Conservation (phyloP, 441 rosid species). For the Cnidoscolus chayamansa region DNA sequence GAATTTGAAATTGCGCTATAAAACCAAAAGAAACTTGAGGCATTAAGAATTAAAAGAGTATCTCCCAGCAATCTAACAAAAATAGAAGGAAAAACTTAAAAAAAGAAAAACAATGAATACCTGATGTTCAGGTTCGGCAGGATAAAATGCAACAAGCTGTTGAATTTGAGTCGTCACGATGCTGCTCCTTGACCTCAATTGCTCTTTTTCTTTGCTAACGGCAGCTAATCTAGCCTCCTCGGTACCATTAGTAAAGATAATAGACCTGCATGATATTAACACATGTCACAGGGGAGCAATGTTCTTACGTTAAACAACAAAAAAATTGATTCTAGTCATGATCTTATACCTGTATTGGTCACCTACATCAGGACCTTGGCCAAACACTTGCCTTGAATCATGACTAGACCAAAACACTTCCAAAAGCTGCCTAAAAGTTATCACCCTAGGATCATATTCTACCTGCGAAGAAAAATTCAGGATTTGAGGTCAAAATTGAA, state of each 20-base stretch:
- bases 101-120: slow-evolving; percentile 26
- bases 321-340: background rate
- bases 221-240: slow-evolving; percentile 75
- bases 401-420: slow-evolving; percentile 87
- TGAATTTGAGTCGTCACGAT: slow-evolving; percentile 79
- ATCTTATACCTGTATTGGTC: slow-evolving; percentile 62
- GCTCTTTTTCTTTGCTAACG: slow-evolving; percentile 79
- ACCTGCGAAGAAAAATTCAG: slow-evolving; percentile 39
- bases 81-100: background rate
- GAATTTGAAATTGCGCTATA: background rate
- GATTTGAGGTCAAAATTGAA: background rate
- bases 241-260: slow-evolving; percentile 74
- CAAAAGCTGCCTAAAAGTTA: slow-evolving; percentile 61
- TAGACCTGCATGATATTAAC: slow-evolving; percentile 45
- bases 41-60: background rate
- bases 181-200: slow-evolving; percentile 57
- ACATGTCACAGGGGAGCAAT: too few relatives aligned
- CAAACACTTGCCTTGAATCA: slow-evolving; percentile 82
- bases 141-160: slow-evolving; percentile 57
- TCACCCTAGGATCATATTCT: slow-evolving; percentile 67
- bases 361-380: slow-evolving; percentile 97
- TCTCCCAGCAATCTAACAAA: background rate
- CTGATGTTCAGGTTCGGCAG: slow-evolving; percentile 94
- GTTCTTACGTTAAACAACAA: background rate
- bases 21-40: background rate